A percentile compares a stretch with the other conserved stretches of the same genome.
Conservation (phyloP, 805 yeast species). For the Saccharomycopsis lassenensis region DNA sequence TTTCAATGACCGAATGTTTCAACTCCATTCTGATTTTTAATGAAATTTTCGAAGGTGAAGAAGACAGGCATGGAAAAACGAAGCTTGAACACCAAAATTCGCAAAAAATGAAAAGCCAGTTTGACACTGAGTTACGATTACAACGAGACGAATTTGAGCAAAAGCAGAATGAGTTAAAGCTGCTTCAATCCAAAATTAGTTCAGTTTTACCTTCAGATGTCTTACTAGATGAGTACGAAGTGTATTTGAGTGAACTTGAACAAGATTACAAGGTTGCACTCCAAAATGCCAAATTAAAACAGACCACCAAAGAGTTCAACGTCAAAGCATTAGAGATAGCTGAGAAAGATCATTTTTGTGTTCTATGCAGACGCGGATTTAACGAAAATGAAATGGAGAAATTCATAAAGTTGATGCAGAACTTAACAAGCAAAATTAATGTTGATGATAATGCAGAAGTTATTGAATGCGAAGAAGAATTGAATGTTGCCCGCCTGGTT, state of each 20-base stretch:
- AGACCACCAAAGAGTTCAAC: constrained; percentile 62
- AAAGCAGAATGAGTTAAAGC: constrained; percentile 11
- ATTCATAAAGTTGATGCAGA: constrained; percentile 16
- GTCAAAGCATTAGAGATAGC: constrained; percentile 59
- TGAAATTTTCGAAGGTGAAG: constrained; percentile 11
- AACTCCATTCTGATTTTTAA: constrained; percentile 13
- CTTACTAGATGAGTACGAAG: constrained; percentile 39
- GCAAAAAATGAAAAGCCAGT: constrained; percentile 17
- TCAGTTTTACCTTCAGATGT: constrained; percentile 29
- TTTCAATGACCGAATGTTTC: no score
- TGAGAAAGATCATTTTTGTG: constrained; percentile 44
- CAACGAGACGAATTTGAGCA: constrained; percentile 16
- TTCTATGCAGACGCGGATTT: constrained; percentile 63
- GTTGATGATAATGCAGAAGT: constrained; percentile 19
- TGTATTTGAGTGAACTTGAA: constrained; percentile 44
- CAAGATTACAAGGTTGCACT: constrained; percentile 48
- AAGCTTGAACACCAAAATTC: constrained; percentile 16
- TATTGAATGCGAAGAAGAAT: constrained; percentile 23
- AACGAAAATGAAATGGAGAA: constrained; percentile 23
- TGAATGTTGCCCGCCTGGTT: constrained; percentile 17
- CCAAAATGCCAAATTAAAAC: constrained; percentile 56
- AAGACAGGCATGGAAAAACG: constrained; percentile 14
- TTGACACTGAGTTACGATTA: constrained; percentile 16
- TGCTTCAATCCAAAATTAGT: constrained; percentile 20
- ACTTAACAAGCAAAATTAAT: constrained; percentile 11